Evolutionary conservation across 129 eudicot species (phyloP), one percentile per base, ranked within the genome.

Genomic region (Arctium minus): DNA sequence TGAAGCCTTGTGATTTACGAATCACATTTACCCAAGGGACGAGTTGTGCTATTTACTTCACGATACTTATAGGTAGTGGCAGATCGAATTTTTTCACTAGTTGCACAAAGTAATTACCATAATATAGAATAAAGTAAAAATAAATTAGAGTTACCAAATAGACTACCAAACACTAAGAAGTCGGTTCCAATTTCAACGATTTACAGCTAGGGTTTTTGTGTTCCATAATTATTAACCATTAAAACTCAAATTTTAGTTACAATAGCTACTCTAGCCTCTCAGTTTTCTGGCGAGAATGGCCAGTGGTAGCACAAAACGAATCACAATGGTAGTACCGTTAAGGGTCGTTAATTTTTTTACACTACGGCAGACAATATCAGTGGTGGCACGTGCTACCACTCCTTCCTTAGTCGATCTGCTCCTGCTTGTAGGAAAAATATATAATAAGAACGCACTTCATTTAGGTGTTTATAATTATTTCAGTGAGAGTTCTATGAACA

Each of bases 1-100:
- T 74, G 5, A 36, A 33, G 53, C 35, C 22, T 70, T 72, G 70
- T 80, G 77, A 81, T 72, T 73, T 36, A 56, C 3, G 62, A 72
- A 37, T 72, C 39, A 33, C 60, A 31, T 72, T 33, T 50, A 50
- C 84, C 78, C 11, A 65, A 40, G 31, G 74, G 75, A 68, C 30
- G 67, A 65, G 15, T 39, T 44, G 33, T n/a, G 10, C 31, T 33
- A 40, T 50, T 39, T 22, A 68, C 42, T 67, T 79, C 40, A 79
- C 33, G 4, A 13, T 12, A 79, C 15, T 31, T 56, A 17, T 56
- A 56, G 65, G 65, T 56, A 56, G 65, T 15, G 65, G 65, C 27
- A 17, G 5, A 15, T 56, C 1, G 65, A 56, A 15, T 56, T 56
- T 56, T 56, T 56, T 56, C 65, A 56, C 65, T 17, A 56, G 65